Conservation (phyloP, 2,329 filamentous ascomycete genomes). For the Endocalyx cinctus region DNA sequence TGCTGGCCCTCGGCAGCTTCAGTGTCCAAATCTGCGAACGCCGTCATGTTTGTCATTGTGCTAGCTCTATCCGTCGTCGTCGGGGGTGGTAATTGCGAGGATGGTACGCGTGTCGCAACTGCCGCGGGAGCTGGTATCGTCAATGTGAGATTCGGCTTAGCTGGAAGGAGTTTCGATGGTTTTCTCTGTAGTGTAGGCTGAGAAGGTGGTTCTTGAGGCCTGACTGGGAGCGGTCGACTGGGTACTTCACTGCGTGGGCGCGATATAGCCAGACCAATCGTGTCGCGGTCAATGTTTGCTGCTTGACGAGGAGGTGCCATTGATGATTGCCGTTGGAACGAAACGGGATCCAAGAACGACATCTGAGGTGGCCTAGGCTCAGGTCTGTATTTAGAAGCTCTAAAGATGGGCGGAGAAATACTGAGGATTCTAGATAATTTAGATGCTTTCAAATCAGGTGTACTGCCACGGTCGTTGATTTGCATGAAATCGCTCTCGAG, state of each 20-base stretch:
- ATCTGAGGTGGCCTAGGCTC: constrained; percentile 17
- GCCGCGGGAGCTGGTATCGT: constrained; percentile 27
- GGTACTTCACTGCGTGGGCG: constrained; percentile 22
- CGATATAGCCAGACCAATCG: constrained; percentile 43
- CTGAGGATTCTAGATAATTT: constrained; percentile 27
- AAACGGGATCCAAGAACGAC: constrained; percentile 8
- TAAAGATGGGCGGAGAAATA: constrained; percentile 37
- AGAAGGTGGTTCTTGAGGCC: constrained; percentile 12
- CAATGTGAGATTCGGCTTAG: constrained; percentile 39
- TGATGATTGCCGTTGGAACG: constrained; percentile 26
- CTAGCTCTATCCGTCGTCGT: constrained; percentile 50
- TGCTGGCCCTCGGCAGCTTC: constrained; percentile 32
- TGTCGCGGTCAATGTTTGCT: constrained; percentile 21
- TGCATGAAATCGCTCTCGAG: constrained; percentile 33
- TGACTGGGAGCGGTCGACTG: constrained; percentile 7
- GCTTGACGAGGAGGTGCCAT: constrained; percentile 8
- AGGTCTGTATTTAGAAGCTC: constrained; percentile 20
- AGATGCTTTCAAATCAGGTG: constrained; percentile 18
- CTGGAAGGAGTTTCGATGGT: constrained; percentile 40
- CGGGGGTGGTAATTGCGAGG: constrained; percentile 32
- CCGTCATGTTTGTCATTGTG: constrained; percentile 28
- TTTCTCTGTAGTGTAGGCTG: constrained; percentile 24
- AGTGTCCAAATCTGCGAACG: constrained; percentile 27
- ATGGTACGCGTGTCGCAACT: constrained; percentile 29
- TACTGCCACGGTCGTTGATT: constrained; percentile 32